Conservation (phyloP, 768 basidiomycete genomes). For the Pleurotus cornucopiae region DNA sequence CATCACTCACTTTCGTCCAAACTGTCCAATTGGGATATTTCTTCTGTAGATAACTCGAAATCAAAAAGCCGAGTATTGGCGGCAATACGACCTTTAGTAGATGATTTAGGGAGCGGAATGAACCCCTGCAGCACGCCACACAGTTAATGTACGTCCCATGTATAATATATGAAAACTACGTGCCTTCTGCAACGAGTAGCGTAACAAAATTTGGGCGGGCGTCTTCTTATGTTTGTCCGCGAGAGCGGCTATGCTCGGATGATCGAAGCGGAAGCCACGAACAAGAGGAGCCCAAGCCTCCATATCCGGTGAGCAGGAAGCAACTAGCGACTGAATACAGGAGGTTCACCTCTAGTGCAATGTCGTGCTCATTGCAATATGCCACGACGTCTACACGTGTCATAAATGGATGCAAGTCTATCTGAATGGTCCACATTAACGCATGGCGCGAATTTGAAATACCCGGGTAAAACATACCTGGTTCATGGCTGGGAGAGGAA, state of each 20-base stretch:
- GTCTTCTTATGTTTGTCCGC: constrained; percentile 52
- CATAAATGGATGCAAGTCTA: constrained; percentile 70
- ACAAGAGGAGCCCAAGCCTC: constrained; percentile 76
- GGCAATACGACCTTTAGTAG: constrained; percentile 45
- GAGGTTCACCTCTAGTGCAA: constrained; percentile 54
- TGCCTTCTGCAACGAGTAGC: constrained; percentile 81
- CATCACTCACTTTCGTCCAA: constrained; percentile 46
- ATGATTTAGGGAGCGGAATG: constrained; percentile 65
- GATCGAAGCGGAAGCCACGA: constrained; percentile 59
- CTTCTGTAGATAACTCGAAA: constrained; percentile 49
- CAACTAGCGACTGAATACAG: background rate
- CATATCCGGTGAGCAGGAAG: background rate
- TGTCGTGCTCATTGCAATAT: constrained; percentile 51
- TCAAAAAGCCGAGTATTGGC: constrained; percentile 61
- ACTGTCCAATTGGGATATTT: constrained; percentile 45
- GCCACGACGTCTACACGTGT: constrained; percentile 56
- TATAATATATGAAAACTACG: background rate
- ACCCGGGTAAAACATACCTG: constrained; percentile 36
- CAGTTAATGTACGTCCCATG: no score
- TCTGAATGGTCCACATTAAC: constrained; percentile 21
- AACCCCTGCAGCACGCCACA: constrained; percentile 34
- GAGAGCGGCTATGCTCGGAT: constrained; percentile 44
- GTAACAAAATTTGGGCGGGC: constrained; percentile 57
- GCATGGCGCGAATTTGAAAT: constrained; percentile 2
- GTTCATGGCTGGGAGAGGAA: constrained; percentile 54